phyloP scores from a whole-genome alignment of 2,329 filamentous ascomycete species.

The Botrytis tulipae region DNA sequence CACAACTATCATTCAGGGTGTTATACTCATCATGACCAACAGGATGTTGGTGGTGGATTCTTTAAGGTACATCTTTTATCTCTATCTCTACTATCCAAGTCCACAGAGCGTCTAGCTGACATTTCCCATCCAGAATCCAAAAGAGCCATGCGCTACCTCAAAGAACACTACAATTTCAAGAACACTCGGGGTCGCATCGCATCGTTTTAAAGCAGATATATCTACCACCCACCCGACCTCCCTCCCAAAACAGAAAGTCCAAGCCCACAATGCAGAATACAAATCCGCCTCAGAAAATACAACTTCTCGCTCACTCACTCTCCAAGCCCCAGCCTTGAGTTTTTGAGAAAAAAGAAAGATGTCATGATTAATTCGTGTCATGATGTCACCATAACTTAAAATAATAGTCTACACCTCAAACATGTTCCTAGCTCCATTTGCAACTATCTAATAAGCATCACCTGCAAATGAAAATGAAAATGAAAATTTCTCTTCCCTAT shows the following conservation, averaged over 20 bases:
- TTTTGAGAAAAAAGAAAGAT: too few species aligned
- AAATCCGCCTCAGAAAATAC: background rate
- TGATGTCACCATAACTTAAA: too few species aligned
- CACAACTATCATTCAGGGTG: background rate
- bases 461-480: too few species aligned
- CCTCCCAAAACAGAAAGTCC: background rate
- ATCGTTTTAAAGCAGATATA: background rate
- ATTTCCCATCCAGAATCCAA: background rate
- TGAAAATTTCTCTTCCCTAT: too few species aligned
- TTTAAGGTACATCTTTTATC: background rate
- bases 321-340: background rate
- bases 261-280: background rate
- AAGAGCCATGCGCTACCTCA: background rate
- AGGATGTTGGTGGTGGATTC: background rate
- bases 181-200: background rate
- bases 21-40: background rate
- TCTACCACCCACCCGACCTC: background rate
- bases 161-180: fast-evolving
- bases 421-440: too few species aligned
- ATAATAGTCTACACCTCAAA: too few species aligned
- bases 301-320: background rate
- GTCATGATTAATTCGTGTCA: too few species aligned
- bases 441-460: too few species aligned
- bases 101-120: background rate
- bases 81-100: background rate